These are phyloP conservation scores for Gynochthodes officinalis DNA, from an alignment of 257 asterid genomes.

Conservation along the genomic window DNA sequence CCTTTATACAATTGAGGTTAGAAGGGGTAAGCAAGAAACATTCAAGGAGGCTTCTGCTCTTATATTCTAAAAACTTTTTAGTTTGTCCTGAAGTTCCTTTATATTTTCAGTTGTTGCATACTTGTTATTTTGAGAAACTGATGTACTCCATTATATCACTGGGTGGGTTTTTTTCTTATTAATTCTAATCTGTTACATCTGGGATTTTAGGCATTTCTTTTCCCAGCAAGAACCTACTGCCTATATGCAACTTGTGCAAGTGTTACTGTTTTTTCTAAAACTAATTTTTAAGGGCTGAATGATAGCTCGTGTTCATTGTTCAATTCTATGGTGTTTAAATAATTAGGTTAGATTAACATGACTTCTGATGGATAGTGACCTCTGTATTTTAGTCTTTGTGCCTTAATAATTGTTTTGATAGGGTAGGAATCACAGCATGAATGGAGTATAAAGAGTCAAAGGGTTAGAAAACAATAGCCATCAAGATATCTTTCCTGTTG, in stretches of 20 bases:
- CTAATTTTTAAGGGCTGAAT: not conserved
- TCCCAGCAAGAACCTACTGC: not conserved
- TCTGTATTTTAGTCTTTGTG: not conserved
- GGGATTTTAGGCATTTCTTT: not conserved
- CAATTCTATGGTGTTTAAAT: not conserved
- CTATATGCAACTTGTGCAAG: not conserved
- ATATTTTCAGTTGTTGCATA: not conserved
- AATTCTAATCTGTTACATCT: not conserved
- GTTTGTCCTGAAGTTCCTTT: not conserved
- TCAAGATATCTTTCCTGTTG: not conserved
- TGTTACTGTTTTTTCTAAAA: not conserved
- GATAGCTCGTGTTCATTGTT: not conserved
- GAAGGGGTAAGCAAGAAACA: not conserved
- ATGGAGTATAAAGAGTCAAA: not conserved
- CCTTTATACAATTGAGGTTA: not conserved
- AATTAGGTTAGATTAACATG: not conserved
- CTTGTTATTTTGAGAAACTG: not conserved
- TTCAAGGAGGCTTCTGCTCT: not conserved
- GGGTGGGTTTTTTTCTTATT: constrained; percentile 2
- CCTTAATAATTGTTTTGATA: not conserved
- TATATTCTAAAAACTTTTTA: no score
- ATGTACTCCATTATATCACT: not conserved
- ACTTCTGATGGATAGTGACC: not conserved
- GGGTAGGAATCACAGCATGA: not conserved
- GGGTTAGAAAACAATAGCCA: not conserved